These are phyloP conservation scores for Geoglossum cookeanum DNA, from an alignment of 2,329 filamentous ascomycete species.

Conservation along the genomic window DNA sequence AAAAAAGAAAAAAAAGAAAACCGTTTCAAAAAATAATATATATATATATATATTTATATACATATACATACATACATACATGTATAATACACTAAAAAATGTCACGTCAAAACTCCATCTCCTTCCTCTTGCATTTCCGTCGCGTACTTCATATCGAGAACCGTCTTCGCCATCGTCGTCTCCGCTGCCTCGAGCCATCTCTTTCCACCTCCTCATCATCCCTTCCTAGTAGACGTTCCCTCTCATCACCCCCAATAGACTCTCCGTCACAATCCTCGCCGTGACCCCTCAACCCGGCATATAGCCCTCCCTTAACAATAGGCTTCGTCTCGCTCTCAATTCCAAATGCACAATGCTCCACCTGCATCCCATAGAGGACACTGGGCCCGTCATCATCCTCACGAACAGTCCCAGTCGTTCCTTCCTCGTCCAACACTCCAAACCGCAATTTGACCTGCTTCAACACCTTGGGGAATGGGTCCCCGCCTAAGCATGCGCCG, in stretches of 20 bases:
- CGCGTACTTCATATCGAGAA: too few species aligned
- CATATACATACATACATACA: too few species aligned
- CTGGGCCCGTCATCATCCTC: not conserved
- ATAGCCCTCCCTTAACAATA: slow-evolving; percentile 20
- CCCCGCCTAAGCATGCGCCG: slow-evolving; percentile 19
- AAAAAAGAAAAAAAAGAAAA: too few species aligned
- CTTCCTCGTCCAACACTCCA: slow-evolving; percentile 20
- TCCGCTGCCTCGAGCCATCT: too few species aligned
- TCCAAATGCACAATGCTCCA: slow-evolving; percentile 23
- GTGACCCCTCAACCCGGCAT: slow-evolving; percentile 7
- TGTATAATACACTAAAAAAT: too few species aligned
- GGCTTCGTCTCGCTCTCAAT: slow-evolving; percentile 19
- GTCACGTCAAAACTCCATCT: too few species aligned
- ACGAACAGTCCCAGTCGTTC: slow-evolving; percentile 9
- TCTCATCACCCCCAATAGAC: not conserved
- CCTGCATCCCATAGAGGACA: slow-evolving; percentile 9
- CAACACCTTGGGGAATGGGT: slow-evolving; percentile 22
- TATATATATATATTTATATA: too few species aligned
- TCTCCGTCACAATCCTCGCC: not conserved
- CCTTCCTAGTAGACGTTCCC: not conserved
- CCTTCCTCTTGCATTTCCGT: too few species aligned
- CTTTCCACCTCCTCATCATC: not conserved
- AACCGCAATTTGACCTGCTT: slow-evolving; percentile 20
- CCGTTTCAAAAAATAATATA: too few species aligned
- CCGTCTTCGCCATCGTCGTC: too few species aligned